A percentile compares a stretch with the other conserved stretches of the same genome.
Conservation (phyloP, 805 yeast genomes). For the Candida nanaspora region DNA sequence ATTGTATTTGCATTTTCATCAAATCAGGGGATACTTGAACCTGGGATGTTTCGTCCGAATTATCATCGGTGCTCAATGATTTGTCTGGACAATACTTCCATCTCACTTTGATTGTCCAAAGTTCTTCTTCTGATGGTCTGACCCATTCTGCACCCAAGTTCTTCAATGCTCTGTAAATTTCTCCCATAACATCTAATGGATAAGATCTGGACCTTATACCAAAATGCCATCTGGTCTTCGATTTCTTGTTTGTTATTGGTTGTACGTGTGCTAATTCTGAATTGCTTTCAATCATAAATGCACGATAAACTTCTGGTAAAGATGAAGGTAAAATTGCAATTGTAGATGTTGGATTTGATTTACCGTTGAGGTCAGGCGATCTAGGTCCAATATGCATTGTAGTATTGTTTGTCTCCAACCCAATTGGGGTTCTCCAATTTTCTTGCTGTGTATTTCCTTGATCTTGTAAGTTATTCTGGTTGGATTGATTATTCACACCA, state of each 20-base stretch:
- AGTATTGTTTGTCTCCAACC: conserved; percentile 18
- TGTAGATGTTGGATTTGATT: conserved; percentile 61
- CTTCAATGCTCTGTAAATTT: conserved; percentile 88
- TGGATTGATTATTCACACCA: too few species aligned
- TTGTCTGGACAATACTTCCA: conserved; percentile 66
- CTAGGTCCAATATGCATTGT: neutral
- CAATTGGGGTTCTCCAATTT: conserved; percentile 7
- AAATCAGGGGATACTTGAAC: conserved; percentile 50
- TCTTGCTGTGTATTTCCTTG: conserved; percentile 2
- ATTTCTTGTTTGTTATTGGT: conserved; percentile 62
- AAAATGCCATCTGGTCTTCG: conserved; percentile 97
- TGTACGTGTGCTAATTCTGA: conserved; percentile 28
- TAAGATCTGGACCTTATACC: conserved; percentile 95
- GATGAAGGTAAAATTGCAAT: conserved; percentile 93
- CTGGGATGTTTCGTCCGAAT: conserved; percentile 1
- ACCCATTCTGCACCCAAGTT: conserved; percentile 98
- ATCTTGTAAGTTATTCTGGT: conserved; percentile 7
- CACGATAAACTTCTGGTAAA: conserved; percentile 88
- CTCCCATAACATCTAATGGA: conserved; percentile 98
- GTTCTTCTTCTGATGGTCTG: conserved; percentile 86
- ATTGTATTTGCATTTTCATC: conserved; percentile 95
- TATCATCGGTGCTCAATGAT: conserved; percentile 1
- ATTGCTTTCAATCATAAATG: conserved; percentile 60
- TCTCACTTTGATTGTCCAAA: conserved; percentile 93
- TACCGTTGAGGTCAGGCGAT: conserved; percentile 1